Conservation (phyloP, 2,329 filamentous ascomycete genomes). For the Diaporthe amygdali region DNA sequence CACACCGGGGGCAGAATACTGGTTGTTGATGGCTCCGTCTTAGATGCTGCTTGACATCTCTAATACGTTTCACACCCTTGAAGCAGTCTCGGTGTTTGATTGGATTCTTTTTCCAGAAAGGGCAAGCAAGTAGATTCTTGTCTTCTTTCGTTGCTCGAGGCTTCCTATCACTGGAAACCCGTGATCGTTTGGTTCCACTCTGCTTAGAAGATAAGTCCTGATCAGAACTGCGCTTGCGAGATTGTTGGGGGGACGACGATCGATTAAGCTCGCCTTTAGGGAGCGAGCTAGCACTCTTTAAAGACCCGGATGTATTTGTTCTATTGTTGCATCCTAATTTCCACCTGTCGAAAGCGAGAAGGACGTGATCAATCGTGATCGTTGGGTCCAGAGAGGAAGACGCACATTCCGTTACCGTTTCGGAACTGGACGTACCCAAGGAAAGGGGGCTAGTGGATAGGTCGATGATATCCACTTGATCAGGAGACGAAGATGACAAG, state of each 20-base stretch:
- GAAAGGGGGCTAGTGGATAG: neutral
- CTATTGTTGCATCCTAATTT: neutral
- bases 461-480: neutral
- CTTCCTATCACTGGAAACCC: neutral
- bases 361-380: neutral
- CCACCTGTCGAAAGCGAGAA: neutral
- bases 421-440: neutral
- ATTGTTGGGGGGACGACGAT: neutral
- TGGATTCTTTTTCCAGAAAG: conserved; percentile 29
- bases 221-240: neutral
- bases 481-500: neutral
- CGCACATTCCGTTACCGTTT: neutral
- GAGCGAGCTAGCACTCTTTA: too few relatives aligned
- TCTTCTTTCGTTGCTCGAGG: neutral
- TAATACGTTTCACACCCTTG: conserved; percentile 25
- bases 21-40: conserved; percentile 22
- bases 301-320: neutral
- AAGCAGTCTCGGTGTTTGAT: conserved; percentile 24
- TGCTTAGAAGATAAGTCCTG: neutral
- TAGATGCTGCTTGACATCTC: conserved; percentile 33
- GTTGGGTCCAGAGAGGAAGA: too few relatives aligned
- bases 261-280: neutral
- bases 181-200: neutral
- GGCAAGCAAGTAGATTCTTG: conserved; percentile 26
- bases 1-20: conserved; percentile 27